Evolutionary conservation across 495 filamentous ascomycete species (phyloP), one percentile per base, ranked within the genome.

Genomic region (Podospora bellae-mahoneyi): DNA sequence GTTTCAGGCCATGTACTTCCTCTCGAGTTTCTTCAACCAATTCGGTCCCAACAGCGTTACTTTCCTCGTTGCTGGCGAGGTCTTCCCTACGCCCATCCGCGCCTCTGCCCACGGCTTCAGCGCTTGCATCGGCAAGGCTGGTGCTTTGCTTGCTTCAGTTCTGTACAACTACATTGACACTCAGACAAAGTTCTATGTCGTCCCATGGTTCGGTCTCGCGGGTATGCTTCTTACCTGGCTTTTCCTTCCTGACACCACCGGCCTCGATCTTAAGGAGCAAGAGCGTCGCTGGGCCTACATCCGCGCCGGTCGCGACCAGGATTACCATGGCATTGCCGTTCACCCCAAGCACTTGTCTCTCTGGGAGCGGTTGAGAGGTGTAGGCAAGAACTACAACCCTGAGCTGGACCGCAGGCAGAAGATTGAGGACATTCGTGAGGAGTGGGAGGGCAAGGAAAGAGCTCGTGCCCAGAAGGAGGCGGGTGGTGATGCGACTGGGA

Each of bases 11-110:
- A 95, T 97, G 91, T 90, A 96, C 84, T 97, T 94, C 83, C 77
- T 95, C 60, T 91, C 90, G 59, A 92, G 90, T 54, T 96, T 97
- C 84, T 97, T 97, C 88, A 96, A 95, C 84, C 93, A 97, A 78
- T 96, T 97, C 73, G 92, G 93, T 7, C 92, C 93, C 78, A 97
- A 96, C 84, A 87, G 86, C 64, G 91, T 96, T 65, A 94, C 92
- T 62, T 97, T 97, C 89, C 83, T 96, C 66, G 91, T 94, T 23
- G 93, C 93, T 30, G 93, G 92, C 30, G 93, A 97, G 76, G 91
- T 94, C 13, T 97, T 88, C 83, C 93, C 93, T 2, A 96, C 93
- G 0, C 90, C 92, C 4, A 89, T 97, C 68, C 91, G 93, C 72
- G 93, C 93, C 63, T 92, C 92, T 48, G 93, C 93, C 59, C 93